Base-by-base conservation (phyloP, 192 early-diverging fungal species). In the Coemansia pectinata region DNA sequence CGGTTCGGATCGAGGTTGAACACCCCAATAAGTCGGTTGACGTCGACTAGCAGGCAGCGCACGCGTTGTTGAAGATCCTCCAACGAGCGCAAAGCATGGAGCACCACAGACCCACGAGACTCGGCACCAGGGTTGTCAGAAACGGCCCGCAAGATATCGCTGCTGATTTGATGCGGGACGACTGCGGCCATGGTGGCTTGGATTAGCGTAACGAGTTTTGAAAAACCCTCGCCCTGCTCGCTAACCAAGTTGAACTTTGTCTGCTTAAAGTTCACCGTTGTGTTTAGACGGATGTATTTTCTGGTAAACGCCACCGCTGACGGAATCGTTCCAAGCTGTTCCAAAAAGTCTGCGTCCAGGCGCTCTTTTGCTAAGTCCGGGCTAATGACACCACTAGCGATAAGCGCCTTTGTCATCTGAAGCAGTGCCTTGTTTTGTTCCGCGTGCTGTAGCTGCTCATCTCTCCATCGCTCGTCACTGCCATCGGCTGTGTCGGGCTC, bases 1-100 rank as follows among this genome's bases (percentile, higher is more conserved):
- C 81, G 81, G 73, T 76, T 78, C 5, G 81, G 76, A 23, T 84
- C 81, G 25, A 84, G 55, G 36, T 67, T 78, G 27, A 84, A 84
- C 23, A 78, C 40, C 27, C 81, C 81, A 21, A 84, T 76, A 3
- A 84, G 65, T 19, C 81, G 72, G 67, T 67, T 57, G 36, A 84
- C 70, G n/a, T 78, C 76, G 9, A 62, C 39, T 11, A 84, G 63
- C 53, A 78, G 23, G 48, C 45, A 63, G 4, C 40, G 23, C 6
- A 84, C 62, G 19, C 60, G 59, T 3, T 45, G 33, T 42, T 78
- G 72, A 12, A 78, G 67, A 21, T 67, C 75, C 11, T 42, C 38
- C 17, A 73, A 29, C 27, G 70, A 66, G 27, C 73, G 72, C 33
- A 84, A 61, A 3, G 76, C 76, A 36, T 25, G 59, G 1, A 76